Evolutionary conservation across 805 yeast species (phyloP), one percentile per base, ranked within the genome.

Genomic region (Metschnikowia santaceciliae): DNA sequence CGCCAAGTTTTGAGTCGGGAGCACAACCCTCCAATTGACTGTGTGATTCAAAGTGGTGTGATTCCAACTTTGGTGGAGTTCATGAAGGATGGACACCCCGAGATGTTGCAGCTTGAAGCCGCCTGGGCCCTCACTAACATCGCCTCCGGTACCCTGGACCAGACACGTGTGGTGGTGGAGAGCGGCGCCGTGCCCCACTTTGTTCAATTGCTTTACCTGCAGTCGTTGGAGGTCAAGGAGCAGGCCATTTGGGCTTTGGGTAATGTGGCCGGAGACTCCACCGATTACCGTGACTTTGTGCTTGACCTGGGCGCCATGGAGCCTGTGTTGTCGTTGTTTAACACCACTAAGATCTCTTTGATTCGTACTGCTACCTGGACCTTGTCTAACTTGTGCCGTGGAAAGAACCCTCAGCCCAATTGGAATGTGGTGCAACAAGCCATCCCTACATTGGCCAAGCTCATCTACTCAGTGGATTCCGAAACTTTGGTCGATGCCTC

Each of bases 91-190:
- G 76, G 81, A 48, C 90, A 88, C 59, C 88, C 91, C 3, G 90
- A 88, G 62, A 82, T 88, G 78, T 78, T 94, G 61, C 98, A 92
- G 72, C 81, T 94, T 62, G 99, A 94, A 75, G 96, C 98, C 11
- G 97, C 99, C 7, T 94, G 99, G 99, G 98, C 98, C n/a, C 80
- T 94, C 60, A 94, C 99, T 46, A 94, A 94, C 68, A 92, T 94
- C 68, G 98, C 98, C 20, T 89, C 97, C 3, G 99, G 99, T 56
- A 76, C 86, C 47, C 82, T 96, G 39, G 86, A 82, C 44, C 98
- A 94, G 72, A 94, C 99, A 19, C 81, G 80, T 61, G 84, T 85
- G 40, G 98, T 94, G 49, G 94, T 94, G 50, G 92, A 90, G 55
- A 84, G 92, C 3, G 95, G 92, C 48, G 98, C 98, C 0, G 95